A percentile compares a stretch with the other conserved stretches of the same genome.
Evolutionary conservation across 2,329 filamentous ascomycete species (phyloP).

Genomic region (Penicillium paneum): DNA sequence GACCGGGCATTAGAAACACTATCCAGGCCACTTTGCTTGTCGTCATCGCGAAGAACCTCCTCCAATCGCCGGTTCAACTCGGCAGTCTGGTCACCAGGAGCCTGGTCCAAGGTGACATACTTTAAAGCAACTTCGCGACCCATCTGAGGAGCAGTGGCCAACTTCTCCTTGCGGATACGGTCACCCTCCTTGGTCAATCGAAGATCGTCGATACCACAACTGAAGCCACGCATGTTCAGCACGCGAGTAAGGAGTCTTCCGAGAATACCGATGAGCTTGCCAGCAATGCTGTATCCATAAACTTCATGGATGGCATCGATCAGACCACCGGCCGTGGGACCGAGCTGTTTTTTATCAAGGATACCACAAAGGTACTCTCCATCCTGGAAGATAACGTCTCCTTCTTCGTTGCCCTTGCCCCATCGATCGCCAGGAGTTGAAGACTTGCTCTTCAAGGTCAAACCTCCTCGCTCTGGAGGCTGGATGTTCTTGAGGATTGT

Average conservation of each 20-base stretch:
- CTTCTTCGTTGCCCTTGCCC: slow-evolving; percentile 70
- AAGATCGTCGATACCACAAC: slow-evolving; percentile 95
- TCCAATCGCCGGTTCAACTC: slow-evolving; percentile 77
- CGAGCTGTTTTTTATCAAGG: slow-evolving; percentile 92
- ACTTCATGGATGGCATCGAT: slow-evolving; percentile 91
- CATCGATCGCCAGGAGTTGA: slow-evolving; percentile 76
- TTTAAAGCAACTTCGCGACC: slow-evolving; percentile 78
- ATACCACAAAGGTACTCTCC: slow-evolving; percentile 88
- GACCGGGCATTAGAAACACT: slow-evolving; percentile 73
- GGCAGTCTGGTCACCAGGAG: slow-evolving; percentile 61
- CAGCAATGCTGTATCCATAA: slow-evolving; percentile 82
- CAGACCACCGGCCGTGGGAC: slow-evolving; percentile 79
- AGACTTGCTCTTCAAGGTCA: slow-evolving; percentile 76
- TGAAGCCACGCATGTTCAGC: slow-evolving; percentile 90
- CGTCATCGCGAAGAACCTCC: slow-evolving; percentile 84
- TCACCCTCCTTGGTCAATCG: slow-evolving; percentile 80
- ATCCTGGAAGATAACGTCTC: slow-evolving; percentile 74
- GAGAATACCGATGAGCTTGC: slow-evolving; percentile 82
- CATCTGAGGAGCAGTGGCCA: slow-evolving; percentile 64
- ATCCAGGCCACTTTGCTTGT: slow-evolving; percentile 88
- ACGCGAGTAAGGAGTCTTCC: slow-evolving; percentile 86
- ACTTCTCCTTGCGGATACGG: slow-evolving; percentile 61
- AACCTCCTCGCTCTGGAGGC: slow-evolving; percentile 68
- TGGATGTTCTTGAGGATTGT: slow-evolving; percentile 91
- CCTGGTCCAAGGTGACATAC: slow-evolving; percentile 78